Evolutionary conservation across 192 early-diverging fungal genomes (phyloP), one percentile per base, ranked within the genome.

Genomic region (Backusella luteola): DNA sequence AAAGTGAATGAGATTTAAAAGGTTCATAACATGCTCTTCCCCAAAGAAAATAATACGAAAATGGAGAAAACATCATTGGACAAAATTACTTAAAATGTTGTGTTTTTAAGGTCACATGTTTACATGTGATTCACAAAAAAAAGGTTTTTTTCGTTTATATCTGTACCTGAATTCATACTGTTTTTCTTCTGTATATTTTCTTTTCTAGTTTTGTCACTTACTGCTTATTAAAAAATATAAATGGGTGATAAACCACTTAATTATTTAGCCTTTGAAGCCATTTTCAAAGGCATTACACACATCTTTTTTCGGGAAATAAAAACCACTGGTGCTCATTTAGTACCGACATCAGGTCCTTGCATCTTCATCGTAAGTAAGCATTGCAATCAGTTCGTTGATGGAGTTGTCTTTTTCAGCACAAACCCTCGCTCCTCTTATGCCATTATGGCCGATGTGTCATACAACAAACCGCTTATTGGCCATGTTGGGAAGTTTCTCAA

Each of bases 241-340:
- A 52, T 70, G 66, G 19, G 68, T 29, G 34, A 56, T 23, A 36
- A 59, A 34, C 26, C 77, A 34, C 21, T 78, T 29, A 74, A 72
- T 15, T 73, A 78, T 14, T 14, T 29, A n/a, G 32, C 92, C 52
- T 87, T 90, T 70, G 80, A 84, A 8, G 77, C 77, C 67, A 86
- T 92, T 76, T 93, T 91, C 79, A 88, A 80, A 66, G 79, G 86
- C 12, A 83, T 93, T 1, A 84, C 92, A 32, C 89, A 90, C 35
- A 86, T 94, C 76, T 96, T 96, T 77, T 97, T 98, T 81, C 86
- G 96, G 17, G 98, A 99, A 82, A 92, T 99, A 66, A 91, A 90
- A 44, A 86, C 88, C 4, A 87, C 93, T 21, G 94, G 94, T 77
- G 84, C 89, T 38, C 93, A 97, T 81, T 85, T 91, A 59, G 88